These are phyloP conservation scores for Wickerhamomyces tratensis DNA, from an alignment of 805 yeast genomes.

Conservation along the genomic window DNA sequence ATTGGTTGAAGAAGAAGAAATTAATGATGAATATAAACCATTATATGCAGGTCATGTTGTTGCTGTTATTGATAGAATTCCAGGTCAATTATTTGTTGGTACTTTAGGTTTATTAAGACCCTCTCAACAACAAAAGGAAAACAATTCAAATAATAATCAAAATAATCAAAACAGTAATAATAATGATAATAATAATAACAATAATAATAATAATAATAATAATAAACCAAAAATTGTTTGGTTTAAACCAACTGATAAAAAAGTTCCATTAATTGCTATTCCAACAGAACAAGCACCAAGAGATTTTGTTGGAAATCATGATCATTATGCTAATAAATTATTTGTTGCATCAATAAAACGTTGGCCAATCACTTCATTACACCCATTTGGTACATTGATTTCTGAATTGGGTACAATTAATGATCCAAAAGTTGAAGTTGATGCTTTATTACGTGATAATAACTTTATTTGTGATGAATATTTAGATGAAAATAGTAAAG, in stretches of 20 bases:
- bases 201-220: constrained; percentile 17
- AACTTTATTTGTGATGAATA: constrained; percentile 78
- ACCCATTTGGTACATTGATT: constrained; percentile 92
- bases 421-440: constrained; percentile 71
- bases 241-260: constrained; percentile 98
- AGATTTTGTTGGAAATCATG: constrained; percentile 91
- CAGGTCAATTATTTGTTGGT: constrained; percentile 93
- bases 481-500: constrained; percentile 28
- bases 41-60: constrained; percentile 97
- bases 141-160: constrained; percentile 19
- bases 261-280: constrained; percentile 94
- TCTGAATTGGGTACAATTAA: constrained; percentile 78
- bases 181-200: constrained; percentile 17
- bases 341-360: constrained; percentile 95
- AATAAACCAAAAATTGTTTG: constrained; percentile 90
- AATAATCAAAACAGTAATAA: constrained; percentile 8
- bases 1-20: constrained; percentile 90
- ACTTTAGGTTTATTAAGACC: constrained; percentile 91
- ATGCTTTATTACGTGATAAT: constrained; percentile 81
- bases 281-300: constrained; percentile 98
- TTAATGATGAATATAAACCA: constrained; percentile 87
- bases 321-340: constrained; percentile 65
- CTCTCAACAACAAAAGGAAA: constrained; percentile 83
- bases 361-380: constrained; percentile 98
- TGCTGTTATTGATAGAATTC: constrained; percentile 94